A percentile compares a stretch with the other conserved stretches of the same genome.
Conservation (phyloP, 2,329 filamentous ascomycete species). For the Colletotrichum australisinense region DNA sequence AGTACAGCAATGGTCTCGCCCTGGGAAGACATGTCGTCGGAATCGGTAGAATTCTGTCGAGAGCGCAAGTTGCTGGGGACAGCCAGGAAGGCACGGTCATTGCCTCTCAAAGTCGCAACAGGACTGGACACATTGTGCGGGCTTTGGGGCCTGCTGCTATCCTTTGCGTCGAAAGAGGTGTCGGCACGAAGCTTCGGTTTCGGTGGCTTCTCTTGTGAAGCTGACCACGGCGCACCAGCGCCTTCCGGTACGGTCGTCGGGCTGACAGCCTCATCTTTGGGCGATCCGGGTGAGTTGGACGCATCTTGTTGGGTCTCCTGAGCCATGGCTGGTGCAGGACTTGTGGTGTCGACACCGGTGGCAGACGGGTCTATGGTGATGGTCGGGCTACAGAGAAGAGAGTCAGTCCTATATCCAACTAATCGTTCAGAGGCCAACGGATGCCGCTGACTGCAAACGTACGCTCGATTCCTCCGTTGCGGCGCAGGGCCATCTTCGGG, state of each 20-base stretch:
- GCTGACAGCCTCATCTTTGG: slow-evolving; percentile 53
- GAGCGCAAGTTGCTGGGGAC: slow-evolving; percentile 73
- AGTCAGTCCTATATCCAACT: slow-evolving; percentile 30
- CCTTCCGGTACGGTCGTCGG: slow-evolving; percentile 51
- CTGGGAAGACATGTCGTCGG: slow-evolving; percentile 71
- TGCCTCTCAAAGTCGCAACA: slow-evolving; percentile 54
- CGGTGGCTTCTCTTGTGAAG: slow-evolving; percentile 38
- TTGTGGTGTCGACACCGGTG: slow-evolving; percentile 42
- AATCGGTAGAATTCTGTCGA: slow-evolving; percentile 77
- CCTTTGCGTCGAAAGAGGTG: slow-evolving; percentile 73
- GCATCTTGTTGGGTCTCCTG: slow-evolving; percentile 39
- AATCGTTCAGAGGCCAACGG: neutral
- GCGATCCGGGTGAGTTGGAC: slow-evolving; percentile 48
- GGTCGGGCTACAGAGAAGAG: slow-evolving; percentile 53
- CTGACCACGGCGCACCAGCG: slow-evolving; percentile 40
- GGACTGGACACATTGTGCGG: slow-evolving; percentile 78
- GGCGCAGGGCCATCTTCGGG: slow-evolving; percentile 31
- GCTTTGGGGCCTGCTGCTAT: slow-evolving; percentile 70
- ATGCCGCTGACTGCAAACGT: slow-evolving; percentile 38
- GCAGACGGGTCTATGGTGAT: slow-evolving; percentile 67
- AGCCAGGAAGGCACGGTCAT: slow-evolving; percentile 68
- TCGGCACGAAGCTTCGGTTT: slow-evolving; percentile 61
- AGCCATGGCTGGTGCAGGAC: slow-evolving; percentile 43
- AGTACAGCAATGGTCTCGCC: slow-evolving; percentile 70
- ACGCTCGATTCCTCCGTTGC: slow-evolving; percentile 51